Evolutionary conservation across 805 yeast genomes (phyloP).

Genomic region (Torulaspora microellipsoides): DNA sequence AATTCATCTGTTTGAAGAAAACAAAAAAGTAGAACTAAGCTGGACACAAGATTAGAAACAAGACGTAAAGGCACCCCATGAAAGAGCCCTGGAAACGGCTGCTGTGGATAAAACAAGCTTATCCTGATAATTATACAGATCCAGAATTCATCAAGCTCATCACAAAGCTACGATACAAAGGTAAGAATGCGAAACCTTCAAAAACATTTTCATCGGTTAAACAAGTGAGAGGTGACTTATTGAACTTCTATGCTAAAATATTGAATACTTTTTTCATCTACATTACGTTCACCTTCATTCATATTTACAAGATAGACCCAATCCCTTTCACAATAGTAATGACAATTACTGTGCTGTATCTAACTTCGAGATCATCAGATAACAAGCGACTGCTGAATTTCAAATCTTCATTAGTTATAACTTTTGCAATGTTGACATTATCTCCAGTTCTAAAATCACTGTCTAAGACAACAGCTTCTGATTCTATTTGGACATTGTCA

Average conservation of each 20-base stretch:
- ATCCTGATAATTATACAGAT: constrained; percentile 90
- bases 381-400: constrained; percentile 31
- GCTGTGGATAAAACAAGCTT: constrained; percentile 78
- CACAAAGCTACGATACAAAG: constrained; percentile 16
- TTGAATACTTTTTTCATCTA: constrained; percentile 60
- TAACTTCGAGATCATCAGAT: constrained; percentile 1
- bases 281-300: constrained; percentile 47
- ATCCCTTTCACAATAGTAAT: constrained; percentile 14
- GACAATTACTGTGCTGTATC: constrained; percentile 9
- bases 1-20: not conserved
- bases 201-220: constrained; percentile 5
- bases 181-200: constrained; percentile 14
- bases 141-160: constrained; percentile 51
- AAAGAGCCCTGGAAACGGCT: constrained; percentile 70
- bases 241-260: constrained; percentile 34
- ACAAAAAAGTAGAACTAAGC: not conserved
- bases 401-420: constrained; percentile 65
- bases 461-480: constrained; percentile 84
- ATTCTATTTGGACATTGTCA: constrained; percentile 91
- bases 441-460: constrained; percentile 89
- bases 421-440: constrained; percentile 65
- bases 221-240: constrained; percentile 24
- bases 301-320: constrained; percentile 23
- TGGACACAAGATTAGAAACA: not conserved
- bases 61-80: not conserved